Conservation (phyloP, 2,329 filamentous ascomycete genomes). For the Moelleriella libera region DNA sequence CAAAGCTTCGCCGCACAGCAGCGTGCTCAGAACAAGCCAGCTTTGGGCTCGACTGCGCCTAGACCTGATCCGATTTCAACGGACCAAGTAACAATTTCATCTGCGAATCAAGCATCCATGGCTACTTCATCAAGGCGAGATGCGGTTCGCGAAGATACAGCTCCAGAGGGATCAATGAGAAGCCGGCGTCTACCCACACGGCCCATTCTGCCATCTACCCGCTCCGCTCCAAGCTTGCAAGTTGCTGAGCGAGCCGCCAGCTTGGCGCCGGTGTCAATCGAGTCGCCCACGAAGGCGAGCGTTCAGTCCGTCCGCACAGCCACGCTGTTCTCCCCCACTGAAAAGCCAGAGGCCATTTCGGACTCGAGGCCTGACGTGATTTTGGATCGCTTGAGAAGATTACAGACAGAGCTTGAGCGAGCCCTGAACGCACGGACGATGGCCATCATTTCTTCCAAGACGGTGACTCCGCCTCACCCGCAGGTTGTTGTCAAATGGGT, state of each 20-base stretch:
- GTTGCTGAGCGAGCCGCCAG: slow-evolving; percentile 16
- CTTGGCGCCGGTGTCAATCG: slow-evolving; percentile 10
- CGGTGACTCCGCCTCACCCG: slow-evolving; percentile 39
- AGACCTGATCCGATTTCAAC: slow-evolving; percentile 13
- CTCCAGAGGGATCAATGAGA: slow-evolving; percentile 10
- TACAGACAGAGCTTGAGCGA: slow-evolving; percentile 48
- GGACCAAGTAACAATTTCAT: slow-evolving; percentile 1
- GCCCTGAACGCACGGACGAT: slow-evolving; percentile 49
- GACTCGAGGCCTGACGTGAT: slow-evolving; percentile 44
- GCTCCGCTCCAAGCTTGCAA: slow-evolving; percentile 12
- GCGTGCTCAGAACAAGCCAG: slow-evolving; percentile 38
- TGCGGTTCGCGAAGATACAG: slow-evolving; percentile 10
- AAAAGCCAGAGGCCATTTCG: slow-evolving; percentile 33
- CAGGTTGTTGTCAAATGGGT: slow-evolving; percentile 69
- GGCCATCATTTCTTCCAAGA: slow-evolving; percentile 43
- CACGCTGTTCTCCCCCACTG: slow-evolving; percentile 41
- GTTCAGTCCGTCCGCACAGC: slow-evolving; percentile 19
- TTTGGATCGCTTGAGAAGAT: slow-evolving; percentile 36
- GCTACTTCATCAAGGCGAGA: slow-evolving; percentile 15
- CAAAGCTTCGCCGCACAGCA: slow-evolving; percentile 57
- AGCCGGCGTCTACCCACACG: slow-evolving; percentile 14
- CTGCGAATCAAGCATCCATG: slow-evolving; percentile 15
- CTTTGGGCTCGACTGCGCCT: slow-evolving; percentile 9
- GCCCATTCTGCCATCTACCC: slow-evolving; percentile 12
- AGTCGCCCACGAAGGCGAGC: slow-evolving; percentile 13